phyloP scores from a whole-genome alignment of 768 basidiomycete genomes.

The Antrodiella citrinella region DNA sequence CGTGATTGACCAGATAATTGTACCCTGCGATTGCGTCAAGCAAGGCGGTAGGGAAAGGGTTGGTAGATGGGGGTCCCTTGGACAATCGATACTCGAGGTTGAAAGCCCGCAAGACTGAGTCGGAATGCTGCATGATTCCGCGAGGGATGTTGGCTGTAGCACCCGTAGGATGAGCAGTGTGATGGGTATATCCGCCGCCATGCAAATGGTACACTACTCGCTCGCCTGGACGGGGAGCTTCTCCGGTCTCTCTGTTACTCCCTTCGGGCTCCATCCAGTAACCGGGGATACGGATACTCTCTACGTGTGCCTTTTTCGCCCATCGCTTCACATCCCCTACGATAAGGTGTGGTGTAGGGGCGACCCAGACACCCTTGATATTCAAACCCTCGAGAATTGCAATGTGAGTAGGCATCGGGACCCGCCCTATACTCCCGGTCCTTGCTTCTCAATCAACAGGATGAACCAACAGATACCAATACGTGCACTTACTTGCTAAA shows the following conservation, averaged over 20 bases:
- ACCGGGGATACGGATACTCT: conserved; percentile 12
- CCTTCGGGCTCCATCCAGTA: conserved; percentile 18
- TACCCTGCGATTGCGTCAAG: conserved; percentile 73
- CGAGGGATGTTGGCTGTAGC: conserved; percentile 35
- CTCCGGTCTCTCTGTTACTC: conserved; percentile 17
- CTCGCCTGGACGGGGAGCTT: conserved; percentile 38
- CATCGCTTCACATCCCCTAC: conserved; percentile 14
- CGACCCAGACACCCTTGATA: conserved; percentile 10
- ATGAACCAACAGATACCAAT: background rate
- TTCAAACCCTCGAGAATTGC: conserved; percentile 3
- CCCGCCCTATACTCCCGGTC: background rate
- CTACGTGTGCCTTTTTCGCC: conserved; percentile 9
- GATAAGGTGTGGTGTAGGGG: conserved; percentile 12
- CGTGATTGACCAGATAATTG: conserved; percentile 49
- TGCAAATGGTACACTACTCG: conserved; percentile 57
- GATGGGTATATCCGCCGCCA: conserved; percentile 48
- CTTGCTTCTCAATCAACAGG: background rate
- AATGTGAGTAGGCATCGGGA: conserved; percentile 1
- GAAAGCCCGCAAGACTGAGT: conserved; percentile 41
- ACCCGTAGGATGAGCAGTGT: conserved; percentile 52
- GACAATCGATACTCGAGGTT: conserved; percentile 69
- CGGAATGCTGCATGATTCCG: conserved; percentile 38
- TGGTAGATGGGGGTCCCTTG: conserved; percentile 30
- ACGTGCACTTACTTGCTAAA: background rate
- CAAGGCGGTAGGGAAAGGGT: conserved; percentile 70